Evolutionary conservation across 805 yeast species (phyloP), one percentile per base, ranked within the genome.

Genomic region (Barnettozyma botsteinii): DNA sequence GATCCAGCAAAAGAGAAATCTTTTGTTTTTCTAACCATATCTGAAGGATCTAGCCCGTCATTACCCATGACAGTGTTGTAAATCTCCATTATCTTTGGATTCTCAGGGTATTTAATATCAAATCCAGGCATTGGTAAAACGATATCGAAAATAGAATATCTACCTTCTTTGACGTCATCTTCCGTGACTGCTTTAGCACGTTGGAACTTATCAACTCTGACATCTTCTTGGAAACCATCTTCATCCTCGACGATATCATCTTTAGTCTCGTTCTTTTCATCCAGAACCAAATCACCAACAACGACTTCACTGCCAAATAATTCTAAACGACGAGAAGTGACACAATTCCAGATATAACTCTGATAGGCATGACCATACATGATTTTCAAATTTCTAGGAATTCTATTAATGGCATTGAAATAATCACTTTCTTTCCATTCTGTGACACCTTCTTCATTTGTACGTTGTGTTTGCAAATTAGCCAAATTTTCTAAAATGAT

Each of bases 351-450:
- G 22, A 93, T 75, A 56, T 81, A 93, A 48, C 96, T 86, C 64
- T 93, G 98, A 60, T 94, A 94, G 4, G 98, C 96, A 62, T 93
- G 99, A 3, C 85, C 96, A 57, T 93, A 93, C 94, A 93, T 91
- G 43, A 89, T 77, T 59, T 96, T 72, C 57, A 93, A 68, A 57
- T 89, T 89, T 61, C 96, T 76, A 25, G 98, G 98, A 49, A 93
- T 84, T 42, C 87, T 77, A 82, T 84, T 80, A 33, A 94, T 72
- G 3, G 95, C 93, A 44, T 75, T 77, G 55, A 85, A 79, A 59
- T 79, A 85, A n/a, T 84, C 69, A 39, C 71, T 68, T 4, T 64
- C 59, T 15, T 70, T 56, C 52, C 67, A 81, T 19, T 61, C 66
- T 10, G 8, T 18, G 6, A 22, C 22, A 5, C 35, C 29, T 24